Base-by-base conservation (phyloP, 179 eudicot species). In the Silene noctiflora region DNA sequence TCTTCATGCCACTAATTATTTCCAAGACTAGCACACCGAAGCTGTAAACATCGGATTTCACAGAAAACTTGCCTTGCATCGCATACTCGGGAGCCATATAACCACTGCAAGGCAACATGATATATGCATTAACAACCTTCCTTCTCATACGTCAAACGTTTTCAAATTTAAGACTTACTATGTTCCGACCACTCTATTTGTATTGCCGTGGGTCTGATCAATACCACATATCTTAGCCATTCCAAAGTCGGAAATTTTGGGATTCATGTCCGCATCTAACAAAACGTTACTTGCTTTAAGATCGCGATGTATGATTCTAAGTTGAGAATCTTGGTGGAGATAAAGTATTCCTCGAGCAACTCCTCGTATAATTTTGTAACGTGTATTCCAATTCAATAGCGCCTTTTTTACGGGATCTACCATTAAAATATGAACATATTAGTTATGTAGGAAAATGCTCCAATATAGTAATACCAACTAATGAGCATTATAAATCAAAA, bases 211-310 rank as follows among this genome's bases (percentile, higher is more conserved):
- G 5, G 75, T 76, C 77, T 87, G 77, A 31, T 77, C 80, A 20
- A 64, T 72, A 2, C 78, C 75, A 20, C 83, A 85, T 29, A 80
- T 76, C 60, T 77, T 80, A 19, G 90, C 87, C 84, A 84, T 78
- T 4, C 90, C 90, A 73, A 87, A 87, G 75, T 87, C 90, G 3
- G 90, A 78, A 10, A 87, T 85, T 67, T 87, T 87, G 4, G 90
- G 85, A 27, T 27, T 27, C 29, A 27, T 27, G 29, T 27, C 29
- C 29, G 29, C 29, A 27, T 27, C 29, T 27, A 27, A 27, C 29
- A 27, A 27, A 27, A 27, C 29, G 29, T 27, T 27, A 27, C 29
- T 27, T 27, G 29, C 29, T 27, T 27, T 27, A 27, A 27, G 25
- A 71, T 87, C 90, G 6, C 90, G 79, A 66, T 87, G 90, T 44